Base-by-base conservation (phyloP, 495 filamentous ascomycete species). In the Emericellopsis terricola region DNA sequence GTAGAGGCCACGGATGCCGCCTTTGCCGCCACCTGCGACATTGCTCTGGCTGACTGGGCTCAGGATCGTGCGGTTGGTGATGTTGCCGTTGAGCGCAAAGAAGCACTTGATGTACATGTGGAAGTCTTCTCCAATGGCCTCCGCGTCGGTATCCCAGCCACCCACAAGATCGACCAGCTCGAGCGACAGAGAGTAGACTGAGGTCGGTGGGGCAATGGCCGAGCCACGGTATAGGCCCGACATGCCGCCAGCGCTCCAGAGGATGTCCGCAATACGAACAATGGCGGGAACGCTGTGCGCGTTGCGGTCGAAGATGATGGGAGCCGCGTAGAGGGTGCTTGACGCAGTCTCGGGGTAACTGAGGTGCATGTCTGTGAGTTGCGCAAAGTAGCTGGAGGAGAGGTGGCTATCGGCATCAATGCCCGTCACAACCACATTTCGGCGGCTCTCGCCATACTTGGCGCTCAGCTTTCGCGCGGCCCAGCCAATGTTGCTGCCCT, bases 101-200 rank as follows among this genome's bases (percentile, higher is more conserved):
- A 78, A 80, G 55, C 74, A 80, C 52, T 80, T 78, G 32, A 78
- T 55, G 38, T 76, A 71, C 75, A 79, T 80, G 52, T 80, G 75
- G 47, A 80, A 52, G 42, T 80, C 75, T 46, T 80, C 75, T 31
- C 75, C 75, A 38, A 80, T 78, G 10, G 74, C 71, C 24, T 73
- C 71, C 4, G 68, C 59, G 37, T 68, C 71, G 40, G 66, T 69
- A 41, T 76, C 73, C 73, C 71, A 78, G 18, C 73, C 73, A 6
- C 69, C 68, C 14, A 77, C 74, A 15, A 59, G 55, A 42, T 77
- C 69, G 20, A 69, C 71, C 20, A 80, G 47, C 15, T 62, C 52
- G 13, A 80, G 61, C 0, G 75, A 66, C 2, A 78, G 45, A 13
- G 75, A 78, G 45, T 80, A 80, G 15, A 78, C 75, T 1, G 73